These are phyloP conservation scores for Penicillium coprophilum DNA, from an alignment of 495 filamentous ascomycete species.

Conservation along the genomic window DNA sequence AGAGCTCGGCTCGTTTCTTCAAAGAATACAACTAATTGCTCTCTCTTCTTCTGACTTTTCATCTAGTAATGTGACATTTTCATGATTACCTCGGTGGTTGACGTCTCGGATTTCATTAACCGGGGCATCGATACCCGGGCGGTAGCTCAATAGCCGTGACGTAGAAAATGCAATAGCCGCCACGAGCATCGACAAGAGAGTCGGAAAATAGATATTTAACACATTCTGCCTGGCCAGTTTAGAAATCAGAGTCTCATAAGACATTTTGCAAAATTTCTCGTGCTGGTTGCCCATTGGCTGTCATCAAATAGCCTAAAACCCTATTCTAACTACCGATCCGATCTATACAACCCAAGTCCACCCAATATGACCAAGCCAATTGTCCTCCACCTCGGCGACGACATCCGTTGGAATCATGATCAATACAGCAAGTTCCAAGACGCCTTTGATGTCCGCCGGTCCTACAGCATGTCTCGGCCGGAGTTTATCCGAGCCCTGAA, in stretches of 20 bases:
- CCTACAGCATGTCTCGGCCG: conserved; percentile 50
- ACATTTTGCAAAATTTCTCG: not conserved
- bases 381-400: conserved; percentile 69
- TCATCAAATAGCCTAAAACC: not conserved
- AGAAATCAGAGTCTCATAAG: not conserved
- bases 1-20: not conserved
- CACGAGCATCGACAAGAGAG: not conserved
- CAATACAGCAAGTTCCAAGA: conserved; percentile 55
- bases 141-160: conserved; percentile 6
- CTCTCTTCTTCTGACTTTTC: not conserved
- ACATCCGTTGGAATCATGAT: conserved; percentile 64
- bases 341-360: not conserved
- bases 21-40: not conserved
- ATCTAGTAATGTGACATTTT: not conserved
- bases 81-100: not conserved
- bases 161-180: not conserved
- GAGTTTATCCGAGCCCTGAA: conserved; percentile 64
- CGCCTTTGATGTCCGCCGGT: conserved; percentile 52
- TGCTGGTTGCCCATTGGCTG: not conserved
- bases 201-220: conserved; percentile 1
- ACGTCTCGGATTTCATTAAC: conserved; percentile 10
- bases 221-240: not conserved
- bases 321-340: not conserved
- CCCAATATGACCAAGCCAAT: conserved; percentile 32
- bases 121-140: conserved; percentile 8